phyloP scores from a whole-genome alignment of 257 asterid genomes.

The Petunia axillaris region DNA sequence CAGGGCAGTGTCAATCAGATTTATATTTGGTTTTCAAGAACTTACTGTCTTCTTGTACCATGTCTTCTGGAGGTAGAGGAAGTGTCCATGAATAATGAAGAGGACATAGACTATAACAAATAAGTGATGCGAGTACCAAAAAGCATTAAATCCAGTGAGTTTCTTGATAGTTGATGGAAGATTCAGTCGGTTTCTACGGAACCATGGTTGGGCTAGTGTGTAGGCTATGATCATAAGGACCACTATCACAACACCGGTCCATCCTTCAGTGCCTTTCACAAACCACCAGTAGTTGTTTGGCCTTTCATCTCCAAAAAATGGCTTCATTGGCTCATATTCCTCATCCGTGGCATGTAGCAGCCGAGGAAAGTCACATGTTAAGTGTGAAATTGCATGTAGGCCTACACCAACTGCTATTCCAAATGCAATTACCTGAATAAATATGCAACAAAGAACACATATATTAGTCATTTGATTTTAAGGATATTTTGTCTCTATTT shows the following conservation, averaged over 20 bases:
- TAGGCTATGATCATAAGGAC: slow-evolving; percentile 36
- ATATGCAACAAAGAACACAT: background rate
- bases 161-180: slow-evolving; percentile 53
- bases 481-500: background rate
- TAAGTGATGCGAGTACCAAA: slow-evolving; percentile 72
- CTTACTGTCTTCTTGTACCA: slow-evolving; percentile 72
- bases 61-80: slow-evolving; percentile 51
- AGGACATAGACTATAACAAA: slow-evolving; percentile 51
- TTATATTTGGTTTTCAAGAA: background rate
- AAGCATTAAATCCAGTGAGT: slow-evolving; percentile 70
- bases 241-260: slow-evolving; percentile 36
- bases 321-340: slow-evolving; percentile 43
- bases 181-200: slow-evolving; percentile 35
- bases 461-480: background rate
- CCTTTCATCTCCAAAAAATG: slow-evolving; percentile 32
- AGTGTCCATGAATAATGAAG: slow-evolving; percentile 59
- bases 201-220: slow-evolving; percentile 33
- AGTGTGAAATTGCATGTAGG: slow-evolving; percentile 33
- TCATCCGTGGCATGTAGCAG: slow-evolving; percentile 32
- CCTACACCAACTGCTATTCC: slow-evolving; percentile 34
- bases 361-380: slow-evolving; percentile 34
- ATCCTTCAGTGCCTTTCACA: slow-evolving; percentile 37
- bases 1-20: background rate
- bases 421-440: slow-evolving; percentile 29
- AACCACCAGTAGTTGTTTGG: slow-evolving; percentile 39